A percentile compares a stretch with the other conserved stretches of the same genome.
phyloP scores from a whole-genome alignment of 805 yeast species.

The Myxozyma kluyveri region DNA sequence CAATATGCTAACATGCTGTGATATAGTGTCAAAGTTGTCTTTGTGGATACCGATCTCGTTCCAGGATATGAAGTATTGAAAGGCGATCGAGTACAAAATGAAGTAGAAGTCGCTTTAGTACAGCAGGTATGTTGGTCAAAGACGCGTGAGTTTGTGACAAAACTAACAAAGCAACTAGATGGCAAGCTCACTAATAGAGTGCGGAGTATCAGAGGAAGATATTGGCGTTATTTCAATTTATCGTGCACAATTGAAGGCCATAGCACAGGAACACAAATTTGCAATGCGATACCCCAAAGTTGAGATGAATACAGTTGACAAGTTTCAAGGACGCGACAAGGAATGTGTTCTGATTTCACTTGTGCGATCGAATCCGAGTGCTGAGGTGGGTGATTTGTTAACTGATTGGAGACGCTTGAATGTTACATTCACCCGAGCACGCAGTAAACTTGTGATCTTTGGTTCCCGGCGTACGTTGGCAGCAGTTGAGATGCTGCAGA shows the following conservation, averaged over 20 bases:
- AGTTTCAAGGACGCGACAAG: conserved; percentile 94
- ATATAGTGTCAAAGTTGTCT: conserved; percentile 54
- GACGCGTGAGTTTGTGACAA: neutral
- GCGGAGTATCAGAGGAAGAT: conserved; percentile 58
- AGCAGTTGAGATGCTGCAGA: conserved; percentile 51
- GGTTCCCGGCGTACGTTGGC: conserved; percentile 71
- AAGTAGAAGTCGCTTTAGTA: conserved; percentile 65
- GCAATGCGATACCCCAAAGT: conserved; percentile 42
- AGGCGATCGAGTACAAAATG: conserved; percentile 72
- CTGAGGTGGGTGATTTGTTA: conserved; percentile 70
- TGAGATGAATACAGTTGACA: conserved; percentile 90
- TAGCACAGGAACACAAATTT: conserved; percentile 39
- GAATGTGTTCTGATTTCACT: conserved; percentile 85
- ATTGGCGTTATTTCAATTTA: conserved; percentile 91
- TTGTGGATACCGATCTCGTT: conserved; percentile 72
- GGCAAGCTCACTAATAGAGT: conserved; percentile 52
- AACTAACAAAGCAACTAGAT: conserved; percentile 34
- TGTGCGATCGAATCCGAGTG: conserved; percentile 72
- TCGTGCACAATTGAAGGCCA: conserved; percentile 67
- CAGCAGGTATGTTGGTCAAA: conserved; percentile 38
- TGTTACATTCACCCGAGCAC: conserved; percentile 92
- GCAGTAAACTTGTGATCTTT: conserved; percentile 72
- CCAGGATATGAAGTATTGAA: conserved; percentile 54
- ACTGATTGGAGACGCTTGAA: conserved; percentile 89
- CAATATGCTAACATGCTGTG: conserved; percentile 9